Base-by-base conservation (phyloP, 2,329 filamentous ascomycete species). In the Clonostachys byssicola region DNA sequence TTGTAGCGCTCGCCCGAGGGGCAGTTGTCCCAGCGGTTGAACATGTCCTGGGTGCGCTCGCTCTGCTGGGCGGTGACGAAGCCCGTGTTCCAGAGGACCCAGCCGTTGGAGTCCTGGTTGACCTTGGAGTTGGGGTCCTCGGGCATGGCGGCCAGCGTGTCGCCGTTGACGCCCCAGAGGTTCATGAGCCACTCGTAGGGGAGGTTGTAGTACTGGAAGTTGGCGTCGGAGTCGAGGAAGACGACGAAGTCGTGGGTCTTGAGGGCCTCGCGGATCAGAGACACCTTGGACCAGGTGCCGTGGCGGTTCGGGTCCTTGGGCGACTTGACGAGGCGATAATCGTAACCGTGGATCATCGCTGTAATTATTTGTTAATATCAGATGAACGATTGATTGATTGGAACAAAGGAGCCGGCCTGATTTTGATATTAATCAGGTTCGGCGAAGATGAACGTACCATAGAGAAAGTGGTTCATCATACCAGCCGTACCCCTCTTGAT, bases 111-210 rank as follows among this genome's bases (percentile, higher is more conserved):
- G 49, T 73, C 70, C 36, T 49, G 57, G 54, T 74, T 72, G 44
- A 60, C 58, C 50, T 46, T n/a, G 12, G 54, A 53, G 46, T 70
- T 61, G 7, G 72, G 71, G 46, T 76, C 73, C 47, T 69, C 61
- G 36, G 73, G 66, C 63, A 75, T 69, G 47, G 73, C 69, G 46
- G 73, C 56, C 12, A 72, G 62, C 1, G 70, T 74, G 3, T 65
- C 54, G 1, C 56, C 50, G 12, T 58, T 62, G 44, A 74, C 60
- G 47, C 68, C 63, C 73, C 72, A 75, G 39, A 68, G 62, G 53
- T 71, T 73, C 54, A 76, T 63, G 8, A 76, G 63, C 67, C 70
- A 75, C 57, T 76, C 73, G 14, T 74, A 49, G 4, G 72, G 72
- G 1, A 76, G 54, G 34, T 73, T 62, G 2, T 67, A 62, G 46